Base-by-base conservation (phyloP, 2,329 filamentous ascomycete species). In the Parastagonospora nodorum region DNA sequence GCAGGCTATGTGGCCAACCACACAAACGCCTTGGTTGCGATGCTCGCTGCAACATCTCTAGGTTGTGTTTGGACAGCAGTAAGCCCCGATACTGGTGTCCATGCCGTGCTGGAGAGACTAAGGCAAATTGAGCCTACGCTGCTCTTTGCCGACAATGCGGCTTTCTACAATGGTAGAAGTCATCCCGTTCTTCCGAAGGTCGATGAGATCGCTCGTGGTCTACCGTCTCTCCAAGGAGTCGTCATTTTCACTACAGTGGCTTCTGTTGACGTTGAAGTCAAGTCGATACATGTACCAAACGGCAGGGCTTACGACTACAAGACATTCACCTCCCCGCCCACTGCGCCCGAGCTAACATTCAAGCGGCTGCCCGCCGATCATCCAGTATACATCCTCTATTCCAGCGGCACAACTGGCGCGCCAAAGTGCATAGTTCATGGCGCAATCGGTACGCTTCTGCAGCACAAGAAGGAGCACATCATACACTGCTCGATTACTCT, bases 351-450 rank as follows among this genome's bases (percentile, higher is more conserved):
- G 8, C 60, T 76, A 8, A 65, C 58, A 16, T 97, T 97, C 70
- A 84, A 85, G 62, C 90, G 92, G 69, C 82, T 97, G 8, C 82
- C 85, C 1, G 87, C 94, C 1, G 89, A 93, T 15, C 91, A 96
- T 60, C 93, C 93, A 0, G 85, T 97, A 3, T 97, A 97, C 68
- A 92, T 99, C 39, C 82, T 97, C 30, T 99, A 96, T 75, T 95
- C 89, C 1, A 93, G 88, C 39, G 94, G 94, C 16, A 99, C 94
- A 0, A 97, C 94, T 0, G 86, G 86, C 2, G 75, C 84, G 14
- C 93, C 94, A 6, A 97, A 97, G 74, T 93, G 92, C 59, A 97
- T 99, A 59, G 88, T 97, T 1, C 94, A 99, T 72, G 93, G 91
- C 0, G 88, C 91, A 0, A 82, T 94, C 10, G 94, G 94, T 6